Evolutionary conservation across 2,329 filamentous ascomycete genomes (phyloP).

Genomic region (Fusarium sp.): DNA sequence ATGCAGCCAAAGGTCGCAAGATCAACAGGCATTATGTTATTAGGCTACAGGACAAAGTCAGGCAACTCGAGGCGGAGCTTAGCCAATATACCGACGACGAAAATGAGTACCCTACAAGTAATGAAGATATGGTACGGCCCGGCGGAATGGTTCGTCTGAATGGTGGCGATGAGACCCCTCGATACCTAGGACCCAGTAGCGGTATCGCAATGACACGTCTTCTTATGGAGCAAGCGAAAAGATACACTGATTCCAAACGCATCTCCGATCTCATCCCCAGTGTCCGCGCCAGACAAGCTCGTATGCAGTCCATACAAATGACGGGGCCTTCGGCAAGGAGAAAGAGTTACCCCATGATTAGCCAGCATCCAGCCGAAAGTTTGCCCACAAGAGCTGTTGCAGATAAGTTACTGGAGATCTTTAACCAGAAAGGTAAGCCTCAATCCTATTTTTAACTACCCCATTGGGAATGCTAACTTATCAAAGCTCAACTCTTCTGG

Average conservation of each 20-base stretch:
- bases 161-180: constrained; percentile 84
- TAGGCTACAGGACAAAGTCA: constrained; percentile 86
- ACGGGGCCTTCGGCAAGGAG: constrained; percentile 66
- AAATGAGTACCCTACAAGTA: constrained; percentile 72
- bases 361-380: constrained; percentile 79
- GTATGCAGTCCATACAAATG: constrained; percentile 69
- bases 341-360: constrained; percentile 92
- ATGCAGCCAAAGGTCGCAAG: constrained; percentile 84
- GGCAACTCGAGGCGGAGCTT: constrained; percentile 83
- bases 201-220: constrained; percentile 94
- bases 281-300: constrained; percentile 63
- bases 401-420: constrained; percentile 84
- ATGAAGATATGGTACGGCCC: constrained; percentile 86
- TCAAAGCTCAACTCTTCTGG: constrained; percentile 83
- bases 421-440: constrained; percentile 79
- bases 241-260: constrained; percentile 88
- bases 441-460: not conserved
- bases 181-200: constrained; percentile 92
- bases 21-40: constrained; percentile 94
- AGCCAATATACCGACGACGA: constrained; percentile 82
- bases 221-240: constrained; percentile 96
- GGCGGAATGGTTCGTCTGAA: constrained; percentile 86
- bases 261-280: constrained; percentile 93
- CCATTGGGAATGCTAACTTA: constrained; percentile 19
- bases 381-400: constrained; percentile 80